Conservation (phyloP, 2,329 filamentous ascomycete genomes). For the Verticillium longisporum region DNA sequence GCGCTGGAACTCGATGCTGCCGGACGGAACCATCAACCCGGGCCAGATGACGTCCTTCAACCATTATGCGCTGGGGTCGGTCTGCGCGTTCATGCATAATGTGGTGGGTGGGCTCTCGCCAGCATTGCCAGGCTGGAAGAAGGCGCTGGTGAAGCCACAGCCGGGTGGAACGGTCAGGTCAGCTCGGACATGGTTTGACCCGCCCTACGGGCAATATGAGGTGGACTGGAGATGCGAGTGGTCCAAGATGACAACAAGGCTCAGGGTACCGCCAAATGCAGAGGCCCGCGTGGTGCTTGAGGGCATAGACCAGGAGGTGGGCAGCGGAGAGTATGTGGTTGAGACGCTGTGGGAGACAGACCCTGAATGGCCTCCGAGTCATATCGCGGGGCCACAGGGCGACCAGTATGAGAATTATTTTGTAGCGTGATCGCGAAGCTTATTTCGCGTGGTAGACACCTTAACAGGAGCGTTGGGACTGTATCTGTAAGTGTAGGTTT, state of each 20-base stretch:
- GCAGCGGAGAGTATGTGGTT: background rate
- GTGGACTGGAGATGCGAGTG: background rate
- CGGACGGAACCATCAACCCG: slow-evolving; percentile 28
- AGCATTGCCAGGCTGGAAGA: slow-evolving; percentile 17
- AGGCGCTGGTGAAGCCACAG: slow-evolving; percentile 1
- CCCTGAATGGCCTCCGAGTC: background rate
- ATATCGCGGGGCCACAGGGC: background rate
- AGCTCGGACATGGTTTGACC: slow-evolving; percentile 2
- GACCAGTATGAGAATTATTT: background rate
- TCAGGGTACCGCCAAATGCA: slow-evolving; percentile 4
- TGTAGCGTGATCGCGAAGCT: background rate
- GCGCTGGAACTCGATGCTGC: slow-evolving; percentile 31
- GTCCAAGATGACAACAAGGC: background rate
- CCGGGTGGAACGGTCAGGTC: slow-evolving; percentile 2
- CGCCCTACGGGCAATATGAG: slow-evolving; percentile 1
- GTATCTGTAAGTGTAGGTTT: background rate
- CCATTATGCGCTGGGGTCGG: slow-evolving; percentile 32
- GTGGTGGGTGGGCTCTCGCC: slow-evolving; percentile 15
- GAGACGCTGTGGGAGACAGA: background rate
- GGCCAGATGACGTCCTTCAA: slow-evolving; percentile 34
- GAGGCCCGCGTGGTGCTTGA: slow-evolving; percentile 6
- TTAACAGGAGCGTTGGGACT: too few relatives aligned
- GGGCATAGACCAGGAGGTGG: background rate
- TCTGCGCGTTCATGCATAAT: slow-evolving; percentile 28
- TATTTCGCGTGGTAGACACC: background rate